phyloP scores from a whole-genome alignment of 768 basidiomycete genomes.

The Kwoniella dejecticola region DNA sequence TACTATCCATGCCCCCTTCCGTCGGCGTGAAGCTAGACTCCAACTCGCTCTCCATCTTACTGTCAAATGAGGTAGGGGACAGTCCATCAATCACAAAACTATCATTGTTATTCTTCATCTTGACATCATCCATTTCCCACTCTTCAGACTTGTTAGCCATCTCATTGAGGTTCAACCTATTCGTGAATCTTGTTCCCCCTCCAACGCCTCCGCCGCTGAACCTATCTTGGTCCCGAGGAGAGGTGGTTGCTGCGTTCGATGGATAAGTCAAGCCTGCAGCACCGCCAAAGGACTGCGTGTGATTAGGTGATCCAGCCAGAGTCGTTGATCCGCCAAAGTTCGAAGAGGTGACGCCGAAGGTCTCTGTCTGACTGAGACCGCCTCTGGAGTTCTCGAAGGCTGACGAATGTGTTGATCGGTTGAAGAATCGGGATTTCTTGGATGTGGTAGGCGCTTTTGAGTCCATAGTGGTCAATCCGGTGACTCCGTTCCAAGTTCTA shows the following conservation, averaged over 20 bases:
- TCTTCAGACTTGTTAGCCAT: slow-evolving; percentile 9
- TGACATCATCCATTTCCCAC: slow-evolving; percentile 15
- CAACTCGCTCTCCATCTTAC: slow-evolving; percentile 26
- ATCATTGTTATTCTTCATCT: slow-evolving; percentile 1
- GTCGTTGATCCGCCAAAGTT: slow-evolving; percentile 33
- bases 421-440: slow-evolving; percentile 24
- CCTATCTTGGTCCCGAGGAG: too few species aligned
- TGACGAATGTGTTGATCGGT: slow-evolving; percentile 11
- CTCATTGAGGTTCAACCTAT: slow-evolving; percentile 26
- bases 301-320: slow-evolving; percentile 14
- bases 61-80: slow-evolving; percentile 21
- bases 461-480: slow-evolving; percentile 19
- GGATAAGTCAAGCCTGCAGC: background rate
- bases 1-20: slow-evolving; percentile 16
- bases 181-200: slow-evolving; percentile 32
- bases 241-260: background rate
- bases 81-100: slow-evolving; percentile 1
- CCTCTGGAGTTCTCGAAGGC: slow-evolving; percentile 26
- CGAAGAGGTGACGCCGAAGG: slow-evolving; percentile 29
- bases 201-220: too few species aligned
- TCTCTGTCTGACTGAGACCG: slow-evolving; percentile 19
- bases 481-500: slow-evolving; percentile 39
- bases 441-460: slow-evolving; percentile 13
- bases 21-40: slow-evolving; percentile 4
- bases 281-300: slow-evolving; percentile 5